phyloP scores from a whole-genome alignment of 2,329 filamentous ascomycete genomes.

The Aaosphaeria pasadenensis region DNA sequence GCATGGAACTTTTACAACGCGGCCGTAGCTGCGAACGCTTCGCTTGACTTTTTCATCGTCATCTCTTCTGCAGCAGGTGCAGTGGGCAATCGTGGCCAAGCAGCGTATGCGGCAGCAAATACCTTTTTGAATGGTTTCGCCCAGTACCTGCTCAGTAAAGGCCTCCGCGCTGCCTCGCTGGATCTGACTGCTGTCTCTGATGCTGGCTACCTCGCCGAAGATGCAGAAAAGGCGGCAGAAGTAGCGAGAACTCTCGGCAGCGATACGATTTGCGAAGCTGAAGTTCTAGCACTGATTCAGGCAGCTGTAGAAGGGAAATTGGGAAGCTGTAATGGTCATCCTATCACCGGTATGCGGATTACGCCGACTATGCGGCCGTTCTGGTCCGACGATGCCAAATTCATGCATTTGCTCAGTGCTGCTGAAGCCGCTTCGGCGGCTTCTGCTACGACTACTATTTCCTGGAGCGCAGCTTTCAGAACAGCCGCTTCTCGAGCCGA shows the following conservation, averaged over 20 bases:
- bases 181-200: constrained; percentile 24
- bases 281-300: constrained; percentile 22
- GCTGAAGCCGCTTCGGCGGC: constrained; percentile 16
- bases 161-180: constrained; percentile 18
- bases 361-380: constrained; percentile 18
- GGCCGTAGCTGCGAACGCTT: constrained; percentile 8
- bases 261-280: constrained; percentile 22
- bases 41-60: constrained; percentile 40
- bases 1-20: constrained; percentile 18
- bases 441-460: constrained; percentile 7
- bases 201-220: constrained; percentile 22
- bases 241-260: constrained; percentile 21
- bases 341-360: constrained; percentile 27
- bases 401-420: constrained; percentile 15
- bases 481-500: constrained; percentile 14
- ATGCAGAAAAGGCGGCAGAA: constrained; percentile 20
- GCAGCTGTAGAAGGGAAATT: constrained; percentile 17
- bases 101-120: constrained; percentile 48
- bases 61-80: constrained; percentile 29
- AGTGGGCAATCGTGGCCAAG: constrained; percentile 36
- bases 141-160: constrained; percentile 14
- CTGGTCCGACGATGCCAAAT: constrained; percentile 27
- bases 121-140: constrained; percentile 28
- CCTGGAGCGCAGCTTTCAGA: constrained; percentile 22
- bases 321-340: constrained; percentile 19